Evolutionary conservation across 148 eudicot genomes (phyloP).

Genomic region (Persicaria tinctoria): DNA sequence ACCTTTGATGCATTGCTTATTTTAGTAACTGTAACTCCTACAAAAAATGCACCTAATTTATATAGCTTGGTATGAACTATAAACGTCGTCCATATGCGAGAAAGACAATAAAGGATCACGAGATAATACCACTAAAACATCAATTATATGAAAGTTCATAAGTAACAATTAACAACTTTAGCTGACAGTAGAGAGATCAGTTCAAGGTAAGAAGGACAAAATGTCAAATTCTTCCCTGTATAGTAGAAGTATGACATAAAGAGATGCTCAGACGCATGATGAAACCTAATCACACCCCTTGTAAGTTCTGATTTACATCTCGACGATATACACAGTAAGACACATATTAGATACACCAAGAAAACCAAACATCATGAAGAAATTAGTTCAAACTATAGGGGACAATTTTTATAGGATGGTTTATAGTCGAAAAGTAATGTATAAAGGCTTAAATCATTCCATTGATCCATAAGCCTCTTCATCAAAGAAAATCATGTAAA

Average conservation of each 20-base stretch:
- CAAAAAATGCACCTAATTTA: not conserved
- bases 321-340: not conserved
- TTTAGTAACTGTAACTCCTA: not conserved
- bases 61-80: not conserved
- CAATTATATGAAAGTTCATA: not conserved
- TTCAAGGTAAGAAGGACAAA: conserved; percentile 1
- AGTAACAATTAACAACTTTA: conserved; percentile 4
- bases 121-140: not conserved
- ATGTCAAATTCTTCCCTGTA: conserved; percentile 1
- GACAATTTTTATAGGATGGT: too few relatives aligned
- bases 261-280: conserved; percentile 7
- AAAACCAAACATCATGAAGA: too few relatives aligned
- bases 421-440: too few relatives aligned
- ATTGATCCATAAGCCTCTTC: too few relatives aligned
- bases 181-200: not conserved
- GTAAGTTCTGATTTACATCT: conserved; percentile 10
- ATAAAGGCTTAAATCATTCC: too few relatives aligned
- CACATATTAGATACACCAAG: too few relatives aligned
- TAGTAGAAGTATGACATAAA: not conserved
- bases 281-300: not conserved
- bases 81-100: not conserved
- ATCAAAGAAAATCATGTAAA: too few relatives aligned
- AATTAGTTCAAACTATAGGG: too few relatives aligned
- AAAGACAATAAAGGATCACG: not conserved
- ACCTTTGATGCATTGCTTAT: not conserved